A percentile compares a stretch with the other conserved stretches of the same genome.
Evolutionary conservation across 2,329 filamentous ascomycete genomes (phyloP).

Genomic region (Mycosphaerelloides madeirae): DNA sequence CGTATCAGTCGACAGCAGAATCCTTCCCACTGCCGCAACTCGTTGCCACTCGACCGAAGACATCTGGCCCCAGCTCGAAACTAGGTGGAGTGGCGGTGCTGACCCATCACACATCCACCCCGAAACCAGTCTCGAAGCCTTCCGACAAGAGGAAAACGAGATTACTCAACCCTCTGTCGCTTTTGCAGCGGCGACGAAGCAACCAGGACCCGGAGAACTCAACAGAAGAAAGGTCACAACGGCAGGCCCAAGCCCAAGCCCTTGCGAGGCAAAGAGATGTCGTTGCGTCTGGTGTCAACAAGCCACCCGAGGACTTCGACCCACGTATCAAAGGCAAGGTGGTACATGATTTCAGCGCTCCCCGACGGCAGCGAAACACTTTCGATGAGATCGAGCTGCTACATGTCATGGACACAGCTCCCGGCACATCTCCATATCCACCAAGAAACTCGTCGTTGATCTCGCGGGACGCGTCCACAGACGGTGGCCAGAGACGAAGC

Average conservation of each 20-base stretch:
- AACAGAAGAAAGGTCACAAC: conserved; percentile 17
- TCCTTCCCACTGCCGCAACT: conserved; percentile 31
- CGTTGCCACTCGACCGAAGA: conserved; percentile 30
- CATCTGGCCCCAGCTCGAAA: conserved; percentile 24
- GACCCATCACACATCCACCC: conserved; percentile 28
- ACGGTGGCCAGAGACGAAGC: conserved; percentile 20
- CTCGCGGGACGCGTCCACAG: conserved; percentile 9
- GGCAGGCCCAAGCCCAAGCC: conserved; percentile 36
- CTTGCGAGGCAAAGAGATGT: conserved; percentile 48
- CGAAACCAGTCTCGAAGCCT: conserved; percentile 11
- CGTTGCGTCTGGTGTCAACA: conserved; percentile 46
- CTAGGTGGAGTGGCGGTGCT: conserved; percentile 34
- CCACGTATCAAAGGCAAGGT: conserved; percentile 59
- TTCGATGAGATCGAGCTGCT: conserved; percentile 12
- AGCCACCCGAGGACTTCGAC: conserved; percentile 56
- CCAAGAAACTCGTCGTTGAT: conserved; percentile 17
- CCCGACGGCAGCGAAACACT: conserved; percentile 40
- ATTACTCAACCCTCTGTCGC: conserved; percentile 57
- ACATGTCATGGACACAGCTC: conserved; percentile 3
- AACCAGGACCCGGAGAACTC: conserved; percentile 30
- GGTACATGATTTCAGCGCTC: conserved; percentile 62
- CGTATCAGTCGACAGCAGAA: conserved; percentile 27
- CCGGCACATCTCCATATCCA: conserved; percentile 11
- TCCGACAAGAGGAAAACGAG: conserved; percentile 36
- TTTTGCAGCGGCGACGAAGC: conserved; percentile 54